Conservation (phyloP, 495 filamentous ascomycete genomes). For the Viridothelium virens region DNA sequence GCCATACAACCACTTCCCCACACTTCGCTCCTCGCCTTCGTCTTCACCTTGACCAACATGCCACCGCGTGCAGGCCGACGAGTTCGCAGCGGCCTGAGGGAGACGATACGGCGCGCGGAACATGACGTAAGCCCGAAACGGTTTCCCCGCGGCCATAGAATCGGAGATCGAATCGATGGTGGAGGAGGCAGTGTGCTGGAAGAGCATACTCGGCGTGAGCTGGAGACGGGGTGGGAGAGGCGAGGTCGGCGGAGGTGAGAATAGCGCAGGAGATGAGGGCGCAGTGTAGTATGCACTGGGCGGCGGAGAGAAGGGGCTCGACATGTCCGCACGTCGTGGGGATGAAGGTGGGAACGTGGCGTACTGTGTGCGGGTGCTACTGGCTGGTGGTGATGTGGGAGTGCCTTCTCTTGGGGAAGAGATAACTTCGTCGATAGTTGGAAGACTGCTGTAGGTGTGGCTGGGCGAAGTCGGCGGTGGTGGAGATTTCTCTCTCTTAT, state of each 20-base stretch:
- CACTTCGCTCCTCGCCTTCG: not conserved
- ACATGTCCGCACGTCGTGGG: not conserved
- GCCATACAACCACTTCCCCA: constrained; percentile 1
- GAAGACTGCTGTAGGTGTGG: not conserved
- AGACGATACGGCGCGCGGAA: not conserved
- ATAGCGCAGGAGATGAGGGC: not conserved
- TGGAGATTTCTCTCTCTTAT: not conserved
- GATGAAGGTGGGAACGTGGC: not conserved
- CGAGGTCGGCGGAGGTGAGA: not conserved
- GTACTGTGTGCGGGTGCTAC: not conserved
- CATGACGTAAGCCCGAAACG: not conserved
- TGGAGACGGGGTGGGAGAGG: not conserved
- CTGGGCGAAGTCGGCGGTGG: not conserved
- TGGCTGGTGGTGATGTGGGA: not conserved
- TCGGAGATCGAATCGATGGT: not conserved
- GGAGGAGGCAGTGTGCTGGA: not conserved
- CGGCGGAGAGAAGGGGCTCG: not conserved
- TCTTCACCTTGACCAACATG: not conserved
- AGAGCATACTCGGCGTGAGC: not conserved
- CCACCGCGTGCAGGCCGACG: not conserved
- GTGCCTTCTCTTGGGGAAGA: not conserved
- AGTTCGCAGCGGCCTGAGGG: not conserved
- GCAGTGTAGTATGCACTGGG: not conserved
- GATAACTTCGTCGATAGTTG: not conserved
- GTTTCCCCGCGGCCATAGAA: not conserved